Base-by-base conservation (phyloP, 1,284 basidiomycete genomes). In the Coniophora puteana region DNA sequence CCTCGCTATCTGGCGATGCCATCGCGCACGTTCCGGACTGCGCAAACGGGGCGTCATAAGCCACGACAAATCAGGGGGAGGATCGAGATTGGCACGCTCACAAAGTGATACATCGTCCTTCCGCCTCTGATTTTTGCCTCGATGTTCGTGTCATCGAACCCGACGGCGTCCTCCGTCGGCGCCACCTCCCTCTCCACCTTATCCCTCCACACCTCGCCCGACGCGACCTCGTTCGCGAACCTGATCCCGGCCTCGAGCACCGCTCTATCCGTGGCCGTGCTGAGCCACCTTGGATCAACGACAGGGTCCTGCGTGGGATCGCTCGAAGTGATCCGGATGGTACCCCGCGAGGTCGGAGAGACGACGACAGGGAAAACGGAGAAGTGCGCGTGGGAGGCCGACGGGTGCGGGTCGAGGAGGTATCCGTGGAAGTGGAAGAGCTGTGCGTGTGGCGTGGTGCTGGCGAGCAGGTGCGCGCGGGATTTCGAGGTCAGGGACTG, bases 251-350 rank as follows among this genome's bases (percentile, higher is more conserved):
- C 36, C 21, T 37, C 28, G 25, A 37, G 26, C 17, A 37, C 14
- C 36, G 23, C 14, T 11, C 24, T 24, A 18, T 37, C 36, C 3
- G 28, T 13, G 5, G 6, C 11, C 21, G 36, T 37, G 28, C 27
- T 29, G 13, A 41, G 23, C 27, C 25, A 41, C 8, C 34, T 33
- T 28, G 44, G 16, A 34, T 48, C 37, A 29, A 38, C 16, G 11
- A 21, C 13, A 17, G 34, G 40, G 12, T 30, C 13, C 8, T 7
- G 22, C 14, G 8, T 25, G 6, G 40, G 40, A n/a, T 41, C 40
- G 34, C 16, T 25, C 17, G 40, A 26, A 17, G 8, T 14, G 24
- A 41, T 39, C 13, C 31, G 26, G 12, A 39, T 29, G 22, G 28
- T 11, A n/a, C 38, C 38, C 4, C 38, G 32, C 8, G 38, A 39